Percentiles rank a stretch among this genome's conserved stretches.
phyloP scores from a whole-genome alignment of 768 basidiomycete genomes.

The Podaxis mareebaensis region DNA sequence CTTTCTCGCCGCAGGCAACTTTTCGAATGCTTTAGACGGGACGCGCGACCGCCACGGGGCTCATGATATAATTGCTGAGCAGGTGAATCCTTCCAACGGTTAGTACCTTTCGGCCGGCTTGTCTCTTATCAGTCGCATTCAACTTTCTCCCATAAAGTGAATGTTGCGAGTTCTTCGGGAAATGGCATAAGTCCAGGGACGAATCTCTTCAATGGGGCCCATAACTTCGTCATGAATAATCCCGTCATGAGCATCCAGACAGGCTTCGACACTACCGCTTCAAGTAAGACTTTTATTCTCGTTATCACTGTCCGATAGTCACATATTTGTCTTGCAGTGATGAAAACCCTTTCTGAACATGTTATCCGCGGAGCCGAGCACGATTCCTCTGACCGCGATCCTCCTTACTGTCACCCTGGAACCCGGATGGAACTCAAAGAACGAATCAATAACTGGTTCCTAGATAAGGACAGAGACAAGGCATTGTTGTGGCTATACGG shows the following conservation, averaged over 20 bases:
- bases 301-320: background rate
- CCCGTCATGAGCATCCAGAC: background rate
- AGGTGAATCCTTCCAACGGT: background rate
- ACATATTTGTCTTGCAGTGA: background rate
- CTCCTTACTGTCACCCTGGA: background rate
- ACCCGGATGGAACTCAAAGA: background rate
- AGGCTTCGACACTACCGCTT: background rate
- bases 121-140: background rate
- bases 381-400: background rate
- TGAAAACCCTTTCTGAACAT: background rate
- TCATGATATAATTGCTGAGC: too few species aligned
- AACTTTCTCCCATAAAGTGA: background rate
- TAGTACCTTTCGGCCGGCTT: background rate
- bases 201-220: background rate
- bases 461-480: background rate
- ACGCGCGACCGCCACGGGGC: too few species aligned
- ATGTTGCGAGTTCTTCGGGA: background rate
- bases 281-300: background rate
- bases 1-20: too few species aligned
- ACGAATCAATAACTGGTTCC: background rate
- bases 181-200: background rate
- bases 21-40: too few species aligned
- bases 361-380: background rate
- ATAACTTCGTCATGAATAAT: background rate
- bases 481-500: slow-evolving; percentile 10